Evolutionary conservation across 2,329 filamentous ascomycete species (phyloP), one percentile per base, ranked within the genome.

Genomic region (Hansfordia pulvinata): DNA sequence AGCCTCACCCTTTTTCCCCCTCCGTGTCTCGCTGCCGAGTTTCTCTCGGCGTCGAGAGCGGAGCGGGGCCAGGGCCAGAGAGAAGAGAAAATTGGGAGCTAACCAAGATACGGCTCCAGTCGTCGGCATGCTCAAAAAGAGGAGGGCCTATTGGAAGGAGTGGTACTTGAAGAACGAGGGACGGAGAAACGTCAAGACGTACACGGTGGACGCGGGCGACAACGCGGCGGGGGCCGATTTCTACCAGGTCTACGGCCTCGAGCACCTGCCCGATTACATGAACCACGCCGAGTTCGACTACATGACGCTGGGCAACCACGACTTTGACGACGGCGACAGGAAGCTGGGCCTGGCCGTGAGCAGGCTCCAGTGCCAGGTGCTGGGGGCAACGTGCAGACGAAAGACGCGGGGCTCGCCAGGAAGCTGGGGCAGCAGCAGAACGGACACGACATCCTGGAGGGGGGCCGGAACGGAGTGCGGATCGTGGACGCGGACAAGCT

Each of bases 211-310:
- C 30, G 68, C 65, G 3, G 74, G 74, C n/a, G 74, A 78, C 37
- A 74, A 78, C 43, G 78, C 78, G 43, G 69, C 77, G 38, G 73
- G 74, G 28, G 78, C 74, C 1, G 56, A 77, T 6, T 78, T 76
- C 54, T 78, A 75, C 51, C 63, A 62, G 4, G 76, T 65, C 46
- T 78, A 78, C 40, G 64, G 65, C 10, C 69, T 70, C 14, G 69
- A 76, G 52, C 78, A 78, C 58, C 78, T 78, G 35, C 69, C 71
- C 25, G 64, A 75, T 39, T 72, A 67, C 0, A 50, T 78, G 33
- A 79, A 79, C 35, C 60, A 72, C 42, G 52, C 78, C 26, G 62
- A 63, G n/a, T 76, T 78, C 36, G 68, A 76, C 33, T 69, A 65
- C 38, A 77, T 78, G 72, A 76, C 72, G 0, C 51, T 76, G 2